Evolutionary conservation across 495 filamentous ascomycete genomes (phyloP).

Genomic region (Xylaria flabelliformis): DNA sequence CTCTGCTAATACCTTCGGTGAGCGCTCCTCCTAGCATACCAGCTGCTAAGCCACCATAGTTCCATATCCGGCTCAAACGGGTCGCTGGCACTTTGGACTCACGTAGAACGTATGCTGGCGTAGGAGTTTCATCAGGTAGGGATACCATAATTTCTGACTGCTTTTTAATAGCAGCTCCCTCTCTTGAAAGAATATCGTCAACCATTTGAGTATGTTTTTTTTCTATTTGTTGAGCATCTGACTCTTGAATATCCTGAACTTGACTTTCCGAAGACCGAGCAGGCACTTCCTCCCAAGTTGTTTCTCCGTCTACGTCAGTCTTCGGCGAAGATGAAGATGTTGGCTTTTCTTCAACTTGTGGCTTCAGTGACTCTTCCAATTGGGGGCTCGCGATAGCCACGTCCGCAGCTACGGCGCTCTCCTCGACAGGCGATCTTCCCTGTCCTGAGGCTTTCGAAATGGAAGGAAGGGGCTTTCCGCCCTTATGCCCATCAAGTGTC

Average conservation of each 20-base stretch:
- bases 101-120: constrained; percentile 69
- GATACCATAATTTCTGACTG: constrained; percentile 20
- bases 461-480: constrained; percentile 10
- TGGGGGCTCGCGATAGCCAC: constrained; percentile 23
- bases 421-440: constrained; percentile 29
- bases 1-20: constrained; percentile 78
- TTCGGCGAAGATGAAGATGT: neutral
- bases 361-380: neutral
- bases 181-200: constrained; percentile 30
- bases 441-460: constrained; percentile 21
- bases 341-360: neutral
- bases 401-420: constrained; percentile 31
- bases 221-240: constrained; percentile 24
- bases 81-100: constrained; percentile 92
- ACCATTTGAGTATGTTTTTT: constrained; percentile 31
- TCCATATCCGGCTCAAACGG: constrained; percentile 85
- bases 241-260: constrained; percentile 11
- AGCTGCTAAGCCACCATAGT: constrained; percentile 89
- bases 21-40: constrained; percentile 97
- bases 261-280: neutral
- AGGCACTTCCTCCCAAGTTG: neutral
- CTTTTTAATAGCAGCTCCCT: constrained; percentile 20
- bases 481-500: constrained; percentile 14
- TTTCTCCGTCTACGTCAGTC: neutral
- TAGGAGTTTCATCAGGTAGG: constrained; percentile 27